Conservation (phyloP, 2,329 filamentous ascomycete species). For the Xylaria sp. region DNA sequence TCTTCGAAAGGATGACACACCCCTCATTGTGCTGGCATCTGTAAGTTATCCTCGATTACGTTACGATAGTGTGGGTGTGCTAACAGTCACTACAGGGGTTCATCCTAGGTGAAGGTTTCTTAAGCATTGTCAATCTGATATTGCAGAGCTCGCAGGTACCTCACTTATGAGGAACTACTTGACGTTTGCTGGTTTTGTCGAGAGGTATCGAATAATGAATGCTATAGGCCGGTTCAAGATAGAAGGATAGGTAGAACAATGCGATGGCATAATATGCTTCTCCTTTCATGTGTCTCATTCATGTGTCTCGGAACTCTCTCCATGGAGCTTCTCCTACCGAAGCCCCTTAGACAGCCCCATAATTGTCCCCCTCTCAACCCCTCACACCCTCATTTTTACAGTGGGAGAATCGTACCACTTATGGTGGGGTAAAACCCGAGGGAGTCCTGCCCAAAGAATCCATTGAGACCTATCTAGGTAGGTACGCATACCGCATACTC, state of each 20-base stretch:
- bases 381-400: constrained; percentile 4
- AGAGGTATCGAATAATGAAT: not conserved
- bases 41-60: constrained; percentile 52
- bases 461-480: not conserved
- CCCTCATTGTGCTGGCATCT: constrained; percentile 86
- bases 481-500: no score
- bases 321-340: constrained; percentile 1
- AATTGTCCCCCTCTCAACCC: constrained; percentile 12
- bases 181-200: not conserved
- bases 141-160: constrained; percentile 81
- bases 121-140: constrained; percentile 89
- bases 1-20: constrained; percentile 69
- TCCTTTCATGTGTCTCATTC: no score
- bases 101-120: constrained; percentile 89
- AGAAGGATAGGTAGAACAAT: constrained; percentile 2
- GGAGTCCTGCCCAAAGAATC: not conserved
- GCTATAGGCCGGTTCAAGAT: constrained; percentile 6
- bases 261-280: constrained; percentile 7
- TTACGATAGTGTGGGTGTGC: not conserved
- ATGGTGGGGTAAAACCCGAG: constrained; percentile 28
- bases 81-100: constrained; percentile 67
- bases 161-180: constrained; percentile 64
- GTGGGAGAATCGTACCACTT: constrained; percentile 8
- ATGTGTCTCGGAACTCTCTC: not conserved
- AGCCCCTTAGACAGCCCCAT: constrained; percentile 15